These are phyloP conservation scores for Yamadazyma atmosphaerica DNA, from an alignment of 1,139 yeast species.

Conservation along the genomic window DNA sequence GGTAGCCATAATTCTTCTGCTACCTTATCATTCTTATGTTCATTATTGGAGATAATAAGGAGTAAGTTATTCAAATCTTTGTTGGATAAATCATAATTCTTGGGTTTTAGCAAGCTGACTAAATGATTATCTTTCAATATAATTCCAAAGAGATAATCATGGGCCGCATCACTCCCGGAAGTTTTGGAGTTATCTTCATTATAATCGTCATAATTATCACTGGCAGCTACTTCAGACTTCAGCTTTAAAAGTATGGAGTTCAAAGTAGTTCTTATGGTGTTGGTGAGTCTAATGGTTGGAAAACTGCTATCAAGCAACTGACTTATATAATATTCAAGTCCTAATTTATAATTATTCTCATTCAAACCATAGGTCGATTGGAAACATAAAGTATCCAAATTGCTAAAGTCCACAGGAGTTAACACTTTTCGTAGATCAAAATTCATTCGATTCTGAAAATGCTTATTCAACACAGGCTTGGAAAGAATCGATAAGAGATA, in stretches of 20 bases:
- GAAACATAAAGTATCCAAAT: slow-evolving; percentile 61
- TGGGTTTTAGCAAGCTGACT: slow-evolving; percentile 35
- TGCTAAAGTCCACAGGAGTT: slow-evolving; percentile 66
- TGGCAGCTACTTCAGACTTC: slow-evolving; percentile 1
- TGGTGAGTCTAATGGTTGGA: slow-evolving; percentile 33
- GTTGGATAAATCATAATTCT: slow-evolving; percentile 31
- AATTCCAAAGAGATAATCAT: slow-evolving; percentile 36
- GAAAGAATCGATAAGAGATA: slow-evolving; percentile 82
- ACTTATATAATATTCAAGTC: slow-evolving; percentile 30
- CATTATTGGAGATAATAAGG: slow-evolving; percentile 25
- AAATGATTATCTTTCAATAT: slow-evolving; percentile 24
- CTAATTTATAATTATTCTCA: slow-evolving; percentile 3
- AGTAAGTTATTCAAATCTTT: slow-evolving; percentile 34
- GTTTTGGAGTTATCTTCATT: slow-evolving; percentile 1
- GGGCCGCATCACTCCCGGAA: not conserved
- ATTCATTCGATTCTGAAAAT: slow-evolving; percentile 71
- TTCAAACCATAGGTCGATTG: slow-evolving; percentile 45
- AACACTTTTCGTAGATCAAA: slow-evolving; percentile 79
- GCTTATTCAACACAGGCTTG: slow-evolving; percentile 66
- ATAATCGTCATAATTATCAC: slow-evolving; percentile 5
- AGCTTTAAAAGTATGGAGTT: slow-evolving; percentile 22
- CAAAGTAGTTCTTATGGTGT: slow-evolving; percentile 34
- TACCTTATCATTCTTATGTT: slow-evolving; percentile 14
- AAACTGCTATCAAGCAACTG: slow-evolving; percentile 27
- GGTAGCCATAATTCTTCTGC: slow-evolving; percentile 91